phyloP scores from a whole-genome alignment of 352 stramenopile species.

The Phytophthora cactorum region DNA sequence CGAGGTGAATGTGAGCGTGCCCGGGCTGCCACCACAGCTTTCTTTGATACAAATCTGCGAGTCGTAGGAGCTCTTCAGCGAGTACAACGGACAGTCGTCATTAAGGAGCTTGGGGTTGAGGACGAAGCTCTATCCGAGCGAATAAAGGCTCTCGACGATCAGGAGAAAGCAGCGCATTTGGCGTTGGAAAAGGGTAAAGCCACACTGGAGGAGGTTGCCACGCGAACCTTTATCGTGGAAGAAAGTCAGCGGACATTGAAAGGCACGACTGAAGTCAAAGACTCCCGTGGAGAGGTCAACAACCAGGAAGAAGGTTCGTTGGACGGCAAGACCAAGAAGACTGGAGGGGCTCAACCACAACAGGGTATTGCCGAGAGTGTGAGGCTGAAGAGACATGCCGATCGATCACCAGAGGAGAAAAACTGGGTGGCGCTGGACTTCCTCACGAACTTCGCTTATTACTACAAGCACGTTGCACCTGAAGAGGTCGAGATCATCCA shows the following conservation, averaged over 20 bases:
- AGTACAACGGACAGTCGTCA: slow-evolving; percentile 47
- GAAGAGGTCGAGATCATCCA: slow-evolving; percentile 71
- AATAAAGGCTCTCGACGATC: slow-evolving; percentile 41
- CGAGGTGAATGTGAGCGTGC: slow-evolving; percentile 45
- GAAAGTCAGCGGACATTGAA: slow-evolving; percentile 37
- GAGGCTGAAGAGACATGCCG: slow-evolving; percentile 52
- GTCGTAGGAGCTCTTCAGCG: slow-evolving; percentile 64
- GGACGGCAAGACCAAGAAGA: background rate
- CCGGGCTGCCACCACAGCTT: slow-evolving; percentile 44
- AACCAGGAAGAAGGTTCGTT: background rate
- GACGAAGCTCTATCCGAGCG: slow-evolving; percentile 19
- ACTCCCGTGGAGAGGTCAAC: background rate
- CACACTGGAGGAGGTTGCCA: slow-evolving; percentile 47
- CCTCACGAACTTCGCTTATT: slow-evolving; percentile 60
- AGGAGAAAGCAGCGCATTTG: slow-evolving; percentile 16
- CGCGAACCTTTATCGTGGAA: slow-evolving; percentile 47
- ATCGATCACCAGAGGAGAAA: slow-evolving; percentile 65
- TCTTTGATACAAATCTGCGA: slow-evolving; percentile 64
- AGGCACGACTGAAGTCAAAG: slow-evolving; percentile 26
- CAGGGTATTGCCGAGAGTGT: slow-evolving; percentile 42
- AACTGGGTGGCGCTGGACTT: slow-evolving; percentile 77
- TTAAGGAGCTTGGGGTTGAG: slow-evolving; percentile 53
- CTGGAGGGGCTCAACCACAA: slow-evolving; percentile 2
- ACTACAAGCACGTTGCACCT: slow-evolving; percentile 63
- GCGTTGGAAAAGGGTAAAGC: slow-evolving; percentile 29